Percentiles rank a stretch among this genome's conserved stretches.
These are phyloP conservation scores for Naganishia vishniacii DNA, from an alignment of 768 basidiomycete genomes.

Conservation along the genomic window DNA sequence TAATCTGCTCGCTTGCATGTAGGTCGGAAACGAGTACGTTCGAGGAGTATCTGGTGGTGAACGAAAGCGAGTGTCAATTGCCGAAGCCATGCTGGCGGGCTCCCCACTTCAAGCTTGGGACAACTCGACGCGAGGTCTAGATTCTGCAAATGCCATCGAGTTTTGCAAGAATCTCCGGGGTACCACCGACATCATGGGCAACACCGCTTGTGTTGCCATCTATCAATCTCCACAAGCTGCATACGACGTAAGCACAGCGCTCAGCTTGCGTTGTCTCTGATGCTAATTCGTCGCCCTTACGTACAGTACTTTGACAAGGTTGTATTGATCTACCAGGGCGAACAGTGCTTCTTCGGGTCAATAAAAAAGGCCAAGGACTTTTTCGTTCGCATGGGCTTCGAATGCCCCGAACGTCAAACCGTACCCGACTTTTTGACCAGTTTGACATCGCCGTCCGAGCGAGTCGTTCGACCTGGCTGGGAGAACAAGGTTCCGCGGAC, in stretches of 20 bases:
- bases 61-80: conserved; percentile 70
- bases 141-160: conserved; percentile 52
- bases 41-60: conserved; percentile 54
- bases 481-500: conserved; percentile 63
- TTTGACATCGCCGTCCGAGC: conserved; percentile 71
- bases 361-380: conserved; percentile 51
- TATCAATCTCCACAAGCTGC: conserved; percentile 52
- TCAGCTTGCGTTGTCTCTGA: no score
- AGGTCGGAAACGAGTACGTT: conserved; percentile 68
- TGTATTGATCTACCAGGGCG: conserved; percentile 53
- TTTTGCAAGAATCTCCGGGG: conserved; percentile 53
- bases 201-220: conserved; percentile 53
- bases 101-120: conserved; percentile 69
- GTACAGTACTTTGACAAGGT: conserved; percentile 52
- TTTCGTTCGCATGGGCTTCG: conserved; percentile 54
- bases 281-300: no score
- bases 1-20: not conserved
- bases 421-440: conserved; percentile 55
- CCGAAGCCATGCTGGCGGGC: conserved; percentile 68
- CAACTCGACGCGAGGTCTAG: conserved; percentile 52
- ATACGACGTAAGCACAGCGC: conserved; percentile 49
- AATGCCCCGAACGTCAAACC: conserved; percentile 53
- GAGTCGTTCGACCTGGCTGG: conserved; percentile 64
- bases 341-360: conserved; percentile 55
- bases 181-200: conserved; percentile 51